Conservation (phyloP, 768 basidiomycete genomes). For the Boletus sp. region DNA sequence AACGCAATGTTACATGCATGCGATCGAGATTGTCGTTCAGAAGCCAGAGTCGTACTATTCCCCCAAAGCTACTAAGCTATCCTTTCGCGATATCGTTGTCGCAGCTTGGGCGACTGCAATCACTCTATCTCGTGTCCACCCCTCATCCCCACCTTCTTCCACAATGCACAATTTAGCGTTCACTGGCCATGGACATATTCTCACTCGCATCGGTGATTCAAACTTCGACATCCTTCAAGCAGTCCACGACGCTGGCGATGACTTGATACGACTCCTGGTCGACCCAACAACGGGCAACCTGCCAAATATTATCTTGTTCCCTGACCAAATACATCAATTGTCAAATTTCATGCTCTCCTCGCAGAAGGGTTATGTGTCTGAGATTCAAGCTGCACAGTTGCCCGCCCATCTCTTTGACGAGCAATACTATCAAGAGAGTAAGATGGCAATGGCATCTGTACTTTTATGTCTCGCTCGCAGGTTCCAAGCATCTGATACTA, state of each 20-base stretch:
- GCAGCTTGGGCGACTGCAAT: slow-evolving; percentile 38
- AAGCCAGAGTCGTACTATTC: slow-evolving; percentile 24
- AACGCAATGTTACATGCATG: slow-evolving; percentile 39
- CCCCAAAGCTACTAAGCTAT: slow-evolving; percentile 21
- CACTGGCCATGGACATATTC: slow-evolving; percentile 22
- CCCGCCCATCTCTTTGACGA: slow-evolving; percentile 27
- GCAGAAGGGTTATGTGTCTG: slow-evolving; percentile 34
- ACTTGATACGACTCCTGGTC: slow-evolving; percentile 34
- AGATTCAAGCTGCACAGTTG: slow-evolving; percentile 26
- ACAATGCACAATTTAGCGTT: slow-evolving; percentile 20
- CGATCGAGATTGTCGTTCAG: slow-evolving; percentile 42
- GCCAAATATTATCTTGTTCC: slow-evolving; percentile 42
- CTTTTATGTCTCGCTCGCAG: slow-evolving; percentile 47
- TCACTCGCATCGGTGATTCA: slow-evolving; percentile 30
- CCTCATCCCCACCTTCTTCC: slow-evolving; percentile 20
- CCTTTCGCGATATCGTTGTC: slow-evolving; percentile 39
- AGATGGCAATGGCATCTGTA: slow-evolving; percentile 38
- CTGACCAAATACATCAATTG: slow-evolving; percentile 38
- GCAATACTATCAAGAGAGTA: slow-evolving; percentile 23
- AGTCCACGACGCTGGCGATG: slow-evolving; percentile 35
- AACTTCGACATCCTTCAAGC: slow-evolving; percentile 36
- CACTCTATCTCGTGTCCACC: slow-evolving; percentile 26
- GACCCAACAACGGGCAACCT: slow-evolving; percentile 37
- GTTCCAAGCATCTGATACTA: slow-evolving; percentile 35
- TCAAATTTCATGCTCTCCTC: slow-evolving; percentile 38